Evolutionary conservation across 176 grass and related monocot species (phyloP).

Genomic region (Luzula sylvatica): DNA sequence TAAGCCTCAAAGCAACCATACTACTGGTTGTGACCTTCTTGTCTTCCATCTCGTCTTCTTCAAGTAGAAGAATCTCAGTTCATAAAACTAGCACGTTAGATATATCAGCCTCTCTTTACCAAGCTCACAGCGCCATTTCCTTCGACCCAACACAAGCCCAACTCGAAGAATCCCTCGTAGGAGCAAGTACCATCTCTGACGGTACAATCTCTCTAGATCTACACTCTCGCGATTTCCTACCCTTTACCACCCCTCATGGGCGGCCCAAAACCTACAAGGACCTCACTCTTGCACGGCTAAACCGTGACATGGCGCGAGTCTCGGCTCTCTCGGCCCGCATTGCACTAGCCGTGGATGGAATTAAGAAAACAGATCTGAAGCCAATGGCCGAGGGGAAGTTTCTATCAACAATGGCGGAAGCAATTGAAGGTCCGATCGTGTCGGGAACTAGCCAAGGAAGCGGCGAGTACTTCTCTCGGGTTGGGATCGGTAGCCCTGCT

Average conservation of each 20-base stretch:
- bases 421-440: slow-evolving; percentile 68
- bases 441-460: slow-evolving; percentile 70
- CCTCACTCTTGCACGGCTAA: slow-evolving; percentile 36
- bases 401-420: slow-evolving; percentile 12
- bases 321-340: slow-evolving; percentile 33
- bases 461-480: slow-evolving; percentile 92
- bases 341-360: slow-evolving; percentile 33
- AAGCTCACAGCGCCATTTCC: slow-evolving; percentile 43
- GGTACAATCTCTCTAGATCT: slow-evolving; percentile 25
- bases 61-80: not conserved
- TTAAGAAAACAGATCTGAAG: slow-evolving; percentile 23
- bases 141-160: slow-evolving; percentile 12
- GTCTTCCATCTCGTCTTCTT: slow-evolving; percentile 11
- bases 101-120: slow-evolving; percentile 37
- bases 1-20: not conserved
- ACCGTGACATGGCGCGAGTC: slow-evolving; percentile 47
- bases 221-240: slow-evolving; percentile 66
- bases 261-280: slow-evolving; percentile 38
- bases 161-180: slow-evolving; percentile 30
- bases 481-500: slow-evolving; percentile 55
- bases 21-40: slow-evolving; percentile 20
- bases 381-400: slow-evolving; percentile 8
- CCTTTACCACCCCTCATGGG: slow-evolving; percentile 6
- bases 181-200: not conserved
- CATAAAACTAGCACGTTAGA: slow-evolving; percentile 42